phyloP scores from a whole-genome alignment of 2,329 filamentous ascomycete species.

The Alternaria ethzedia region DNA sequence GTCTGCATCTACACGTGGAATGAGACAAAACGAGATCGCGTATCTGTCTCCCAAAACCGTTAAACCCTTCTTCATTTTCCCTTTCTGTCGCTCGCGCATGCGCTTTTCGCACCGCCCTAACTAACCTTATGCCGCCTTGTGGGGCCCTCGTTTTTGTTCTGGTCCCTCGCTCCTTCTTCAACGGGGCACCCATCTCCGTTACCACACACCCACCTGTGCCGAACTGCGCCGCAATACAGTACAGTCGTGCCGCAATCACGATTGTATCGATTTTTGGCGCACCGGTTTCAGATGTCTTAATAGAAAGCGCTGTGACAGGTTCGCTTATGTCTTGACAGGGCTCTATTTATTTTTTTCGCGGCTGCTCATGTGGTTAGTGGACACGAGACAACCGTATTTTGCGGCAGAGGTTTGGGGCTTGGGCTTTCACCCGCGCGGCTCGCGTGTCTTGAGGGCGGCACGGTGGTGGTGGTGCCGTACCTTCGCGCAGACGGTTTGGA shows the following conservation, averaged over 20 bases:
- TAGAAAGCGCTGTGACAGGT: neutral
- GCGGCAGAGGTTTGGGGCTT: neutral
- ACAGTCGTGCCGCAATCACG: slow-evolving; percentile 19
- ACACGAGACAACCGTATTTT: neutral
- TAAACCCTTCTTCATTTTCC: neutral
- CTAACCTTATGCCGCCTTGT: neutral
- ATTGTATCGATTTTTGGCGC: slow-evolving; percentile 5
- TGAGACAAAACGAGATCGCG: neutral
- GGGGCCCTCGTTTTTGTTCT: slow-evolving; percentile 4
- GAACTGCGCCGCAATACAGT: slow-evolving; percentile 18
- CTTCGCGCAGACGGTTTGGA: neutral
- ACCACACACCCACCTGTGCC: neutral
- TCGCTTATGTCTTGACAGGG: neutral
- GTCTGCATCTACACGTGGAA: neutral
- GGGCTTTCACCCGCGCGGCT: slow-evolving; percentile 3
- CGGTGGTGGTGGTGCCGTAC: neutral
- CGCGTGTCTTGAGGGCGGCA: slow-evolving; percentile 2
- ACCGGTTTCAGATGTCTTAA: slow-evolving; percentile 3
- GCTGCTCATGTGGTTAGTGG: neutral
- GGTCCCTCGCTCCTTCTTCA: neutral
- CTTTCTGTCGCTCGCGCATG: neutral
- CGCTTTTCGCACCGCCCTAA: neutral
- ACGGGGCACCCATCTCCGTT: slow-evolving; percentile 6
- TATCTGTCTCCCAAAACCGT: neutral
- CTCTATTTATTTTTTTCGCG: neutral